These are phyloP conservation scores for Colletotrichum sidae DNA, from an alignment of 2,329 filamentous ascomycete genomes.

Conservation along the genomic window DNA sequence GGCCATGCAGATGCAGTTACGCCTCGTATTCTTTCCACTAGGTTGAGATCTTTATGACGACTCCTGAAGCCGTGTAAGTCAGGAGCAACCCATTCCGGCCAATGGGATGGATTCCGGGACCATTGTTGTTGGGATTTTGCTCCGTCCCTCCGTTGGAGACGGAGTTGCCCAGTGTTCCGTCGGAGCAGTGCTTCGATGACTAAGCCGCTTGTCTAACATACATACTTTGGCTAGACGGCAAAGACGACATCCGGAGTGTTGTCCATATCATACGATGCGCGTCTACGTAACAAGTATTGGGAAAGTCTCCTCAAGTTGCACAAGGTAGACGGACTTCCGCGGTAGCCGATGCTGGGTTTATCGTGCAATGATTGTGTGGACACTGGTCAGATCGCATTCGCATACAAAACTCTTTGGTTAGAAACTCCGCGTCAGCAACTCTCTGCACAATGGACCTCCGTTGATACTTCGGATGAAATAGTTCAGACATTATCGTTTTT, in stretches of 20 bases:
- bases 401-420: not conserved
- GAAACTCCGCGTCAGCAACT: not conserved
- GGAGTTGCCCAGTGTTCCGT: conserved; percentile 18
- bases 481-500: conserved; percentile 3
- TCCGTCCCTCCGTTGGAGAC: conserved; percentile 34
- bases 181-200: conserved; percentile 3
- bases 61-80: conserved; percentile 33
- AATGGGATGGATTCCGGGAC: conserved; percentile 17
- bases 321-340: conserved; percentile 11
- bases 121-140: conserved; percentile 4
- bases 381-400: conserved; percentile 7
- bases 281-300: not conserved
- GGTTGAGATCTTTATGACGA: conserved; percentile 14
- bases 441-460: conserved; percentile 5
- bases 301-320: not conserved
- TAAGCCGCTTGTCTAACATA: not conserved
- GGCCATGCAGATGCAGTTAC: not conserved
- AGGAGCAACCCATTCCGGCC: conserved; percentile 12
- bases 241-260: no score
- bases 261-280: not conserved
- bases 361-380: not conserved
- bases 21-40: conserved; percentile 27
- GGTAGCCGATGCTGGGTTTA: conserved; percentile 11
- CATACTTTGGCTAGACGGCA: no score
- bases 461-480: not conserved